phyloP scores from a whole-genome alignment of 169 alveolate genomes.

The Ichthyophthirius multifiliis region DNA sequence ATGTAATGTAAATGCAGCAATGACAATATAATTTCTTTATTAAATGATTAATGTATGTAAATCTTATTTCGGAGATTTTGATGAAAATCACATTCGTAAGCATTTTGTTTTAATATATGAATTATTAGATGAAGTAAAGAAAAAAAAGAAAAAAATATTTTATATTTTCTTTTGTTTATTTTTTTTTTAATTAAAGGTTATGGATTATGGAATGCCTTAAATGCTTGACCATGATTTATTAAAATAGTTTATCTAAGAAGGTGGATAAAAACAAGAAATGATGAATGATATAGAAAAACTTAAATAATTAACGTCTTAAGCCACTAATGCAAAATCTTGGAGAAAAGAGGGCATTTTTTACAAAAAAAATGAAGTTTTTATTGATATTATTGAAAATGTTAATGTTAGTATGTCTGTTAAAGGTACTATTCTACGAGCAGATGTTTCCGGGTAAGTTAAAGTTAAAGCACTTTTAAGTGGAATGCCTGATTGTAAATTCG shows the following conservation, averaged over 20 bases:
- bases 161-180: background rate
- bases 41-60: slow-evolving; percentile 66
- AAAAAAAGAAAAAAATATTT: background rate
- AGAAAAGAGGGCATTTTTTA: slow-evolving; percentile 86
- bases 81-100: slow-evolving; percentile 74
- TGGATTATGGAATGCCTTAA: slow-evolving; percentile 92
- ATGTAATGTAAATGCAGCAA: slow-evolving; percentile 72
- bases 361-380: slow-evolving; percentile 85
- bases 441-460: slow-evolving; percentile 88
- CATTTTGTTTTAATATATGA: slow-evolving; percentile 86
- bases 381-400: slow-evolving; percentile 89
- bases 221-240: slow-evolving; percentile 87
- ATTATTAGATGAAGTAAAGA: slow-evolving; percentile 78
- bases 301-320: slow-evolving; percentile 85
- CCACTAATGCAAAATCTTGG: slow-evolving; percentile 92
- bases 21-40: slow-evolving; percentile 62
- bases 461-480: slow-evolving; percentile 83
- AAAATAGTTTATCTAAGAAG: slow-evolving; percentile 83
- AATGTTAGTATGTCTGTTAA: slow-evolving; percentile 80
- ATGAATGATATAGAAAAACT: slow-evolving; percentile 69
- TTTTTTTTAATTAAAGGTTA: slow-evolving; percentile 1
- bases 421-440: slow-evolving; percentile 73
- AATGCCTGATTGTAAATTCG: slow-evolving; percentile 92
- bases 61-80: slow-evolving; percentile 80
- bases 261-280: slow-evolving; percentile 63